Conservation (phyloP, 257 asterid species). For the Gardenia jasminoides region DNA sequence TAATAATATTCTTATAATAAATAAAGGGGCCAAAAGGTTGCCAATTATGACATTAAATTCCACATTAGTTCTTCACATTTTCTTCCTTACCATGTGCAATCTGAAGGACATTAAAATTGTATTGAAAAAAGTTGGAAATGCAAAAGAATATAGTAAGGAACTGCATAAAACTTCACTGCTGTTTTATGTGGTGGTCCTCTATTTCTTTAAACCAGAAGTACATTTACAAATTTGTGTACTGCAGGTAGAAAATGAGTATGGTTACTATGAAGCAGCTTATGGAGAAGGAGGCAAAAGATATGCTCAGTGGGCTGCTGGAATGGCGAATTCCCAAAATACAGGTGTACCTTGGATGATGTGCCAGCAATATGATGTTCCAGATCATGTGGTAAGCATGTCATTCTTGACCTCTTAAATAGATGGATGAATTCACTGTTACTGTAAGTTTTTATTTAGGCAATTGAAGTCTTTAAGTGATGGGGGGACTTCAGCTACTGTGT, state of each 20-base stretch:
- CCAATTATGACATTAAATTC: neutral
- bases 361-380: constrained; percentile 85
- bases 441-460: neutral
- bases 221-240: neutral
- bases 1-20: no score
- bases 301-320: constrained; percentile 79
- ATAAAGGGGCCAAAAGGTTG: neutral
- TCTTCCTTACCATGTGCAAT: no score
- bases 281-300: constrained; percentile 93
- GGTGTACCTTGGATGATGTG: constrained; percentile 99
- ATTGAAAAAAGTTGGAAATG: neutral
- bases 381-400: constrained; percentile 53
- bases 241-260: constrained; percentile 95
- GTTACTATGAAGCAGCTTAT: constrained; percentile 71
- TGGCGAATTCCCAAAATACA: constrained; percentile 78
- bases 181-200: neutral
- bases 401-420: constrained; percentile 1
- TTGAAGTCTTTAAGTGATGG: neutral
- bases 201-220: neutral
- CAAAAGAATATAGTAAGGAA: neutral
- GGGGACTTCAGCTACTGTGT: neutral
- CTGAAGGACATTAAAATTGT: neutral
- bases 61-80: no score
- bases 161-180: neutral
- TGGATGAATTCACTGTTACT: neutral